Conservation (phyloP, 371 early-diverging fungal genomes). For the Mucor plumbeus region DNA sequence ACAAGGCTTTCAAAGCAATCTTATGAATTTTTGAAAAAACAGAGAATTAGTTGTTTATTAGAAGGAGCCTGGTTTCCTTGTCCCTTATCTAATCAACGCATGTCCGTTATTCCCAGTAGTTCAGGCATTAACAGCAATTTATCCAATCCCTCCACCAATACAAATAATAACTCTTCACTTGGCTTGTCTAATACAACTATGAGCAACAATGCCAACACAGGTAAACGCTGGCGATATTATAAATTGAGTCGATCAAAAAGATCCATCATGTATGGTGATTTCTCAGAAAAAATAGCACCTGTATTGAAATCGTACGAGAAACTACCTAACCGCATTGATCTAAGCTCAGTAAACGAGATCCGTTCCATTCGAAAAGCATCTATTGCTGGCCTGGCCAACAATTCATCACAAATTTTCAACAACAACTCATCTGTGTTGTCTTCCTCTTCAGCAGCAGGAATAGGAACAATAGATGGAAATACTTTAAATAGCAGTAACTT, state of each 20-base stretch:
- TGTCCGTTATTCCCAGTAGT: conserved; percentile 17
- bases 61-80: conserved; percentile 80
- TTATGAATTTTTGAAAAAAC: conserved; percentile 75
- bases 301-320: conserved; percentile 36
- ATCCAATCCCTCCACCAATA: conserved; percentile 3
- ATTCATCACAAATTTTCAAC: conserved; percentile 4
- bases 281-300: conserved; percentile 51
- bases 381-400: neutral
- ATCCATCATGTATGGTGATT: conserved; percentile 72
- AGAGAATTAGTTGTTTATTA: conserved; percentile 69
- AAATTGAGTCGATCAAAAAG: conserved; percentile 66
- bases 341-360: conserved; percentile 60
- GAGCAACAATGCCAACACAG: conserved; percentile 7
- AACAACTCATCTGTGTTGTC: neutral
- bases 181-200: conserved; percentile 4
- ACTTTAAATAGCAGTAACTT: neutral
- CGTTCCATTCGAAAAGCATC: conserved; percentile 44
- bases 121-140: conserved; percentile 8
- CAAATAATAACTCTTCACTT: conserved; percentile 7
- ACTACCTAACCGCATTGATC: conserved; percentile 58
- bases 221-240: conserved; percentile 65
- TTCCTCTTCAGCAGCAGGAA: neutral
- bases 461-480: neutral
- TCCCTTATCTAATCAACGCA: conserved; percentile 26
- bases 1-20: conserved; percentile 65